Conservation (phyloP, 2,329 filamentous ascomycete species). For the Pochonia chlamydosporia region DNA sequence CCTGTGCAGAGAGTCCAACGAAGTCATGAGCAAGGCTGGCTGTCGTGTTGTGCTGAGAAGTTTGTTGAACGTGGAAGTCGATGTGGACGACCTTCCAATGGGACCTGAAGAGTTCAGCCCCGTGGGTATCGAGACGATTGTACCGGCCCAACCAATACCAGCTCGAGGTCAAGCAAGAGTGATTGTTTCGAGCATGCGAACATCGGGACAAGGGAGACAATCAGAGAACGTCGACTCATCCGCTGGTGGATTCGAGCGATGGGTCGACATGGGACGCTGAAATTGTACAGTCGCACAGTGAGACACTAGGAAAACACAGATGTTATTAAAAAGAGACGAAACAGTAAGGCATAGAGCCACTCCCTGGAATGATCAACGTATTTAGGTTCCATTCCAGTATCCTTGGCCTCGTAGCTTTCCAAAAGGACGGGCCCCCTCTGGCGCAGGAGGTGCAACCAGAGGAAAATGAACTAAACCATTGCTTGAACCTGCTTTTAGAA, state of each 20-base stretch:
- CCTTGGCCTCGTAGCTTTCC: too few species aligned
- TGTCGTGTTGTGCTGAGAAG: conserved; percentile 74
- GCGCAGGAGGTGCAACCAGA: too few species aligned
- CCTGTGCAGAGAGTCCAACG: conserved; percentile 76
- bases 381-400: too few species aligned
- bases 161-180: not conserved
- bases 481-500: too few species aligned
- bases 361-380: too few species aligned
- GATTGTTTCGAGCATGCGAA: not conserved
- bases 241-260: conserved; percentile 22
- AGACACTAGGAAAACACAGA: too few species aligned
- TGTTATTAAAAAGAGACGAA: too few species aligned
- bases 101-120: conserved; percentile 68
- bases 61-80: conserved; percentile 69
- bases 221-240: conserved; percentile 14
- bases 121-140: conserved; percentile 74
- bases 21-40: conserved; percentile 91
- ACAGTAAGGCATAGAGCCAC: too few species aligned
- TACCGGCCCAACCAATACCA: conserved; percentile 64
- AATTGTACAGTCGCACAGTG: too few species aligned
- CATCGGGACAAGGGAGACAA: conserved; percentile 5
- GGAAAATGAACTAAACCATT: too few species aligned
- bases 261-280: too few species aligned
- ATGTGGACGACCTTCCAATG: conserved; percentile 80
- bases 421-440: too few species aligned